Evolutionary conservation across 2,329 filamentous ascomycete genomes (phyloP).

Genomic region (Tolypocladium tropicale): DNA sequence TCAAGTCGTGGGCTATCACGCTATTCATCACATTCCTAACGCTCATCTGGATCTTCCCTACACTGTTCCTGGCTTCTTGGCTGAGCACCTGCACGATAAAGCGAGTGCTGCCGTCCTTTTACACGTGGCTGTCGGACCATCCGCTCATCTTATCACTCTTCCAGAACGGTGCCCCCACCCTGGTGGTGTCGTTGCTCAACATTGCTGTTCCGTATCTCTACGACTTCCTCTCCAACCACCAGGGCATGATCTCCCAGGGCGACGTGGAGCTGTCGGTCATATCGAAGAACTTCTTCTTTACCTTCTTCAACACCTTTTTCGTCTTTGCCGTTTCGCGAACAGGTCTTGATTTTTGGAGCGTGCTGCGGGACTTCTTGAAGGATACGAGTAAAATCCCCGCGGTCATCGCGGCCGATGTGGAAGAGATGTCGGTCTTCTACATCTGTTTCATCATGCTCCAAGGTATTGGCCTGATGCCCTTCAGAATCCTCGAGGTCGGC

Average conservation of each 20-base stretch:
- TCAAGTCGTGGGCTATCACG: slow-evolving; percentile 77
- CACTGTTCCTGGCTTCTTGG: slow-evolving; percentile 68
- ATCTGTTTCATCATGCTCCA: slow-evolving; percentile 91
- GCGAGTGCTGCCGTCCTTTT: slow-evolving; percentile 61
- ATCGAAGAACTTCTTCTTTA: slow-evolving; percentile 99
- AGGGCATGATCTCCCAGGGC: slow-evolving; percentile 91
- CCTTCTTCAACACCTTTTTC: slow-evolving; percentile 97
- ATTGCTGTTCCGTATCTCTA: slow-evolving; percentile 89
- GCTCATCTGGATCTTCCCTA: slow-evolving; percentile 77
- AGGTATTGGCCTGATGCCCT: slow-evolving; percentile 84
- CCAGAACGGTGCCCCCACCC: slow-evolving; percentile 77
- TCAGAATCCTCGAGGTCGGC: slow-evolving; percentile 83
- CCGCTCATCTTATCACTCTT: slow-evolving; percentile 65
- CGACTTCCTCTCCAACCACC: slow-evolving; percentile 79
- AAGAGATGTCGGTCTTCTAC: slow-evolving; percentile 73
- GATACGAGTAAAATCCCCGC: slow-evolving; percentile 72
- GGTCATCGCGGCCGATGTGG: slow-evolving; percentile 65
- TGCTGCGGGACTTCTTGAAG: slow-evolving; percentile 63
- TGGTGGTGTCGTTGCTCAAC: slow-evolving; percentile 78
- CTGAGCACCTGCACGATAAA: slow-evolving; percentile 74
- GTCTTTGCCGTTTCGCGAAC: slow-evolving; percentile 85
- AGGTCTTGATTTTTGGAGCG: slow-evolving; percentile 62
- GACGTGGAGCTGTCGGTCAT: slow-evolving; percentile 92
- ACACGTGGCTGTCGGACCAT: slow-evolving; percentile 55
- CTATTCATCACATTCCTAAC: slow-evolving; percentile 73